Evolutionary conservation across 2,329 filamentous ascomycete species (phyloP).

Genomic region (Botrytis paeoniae): DNA sequence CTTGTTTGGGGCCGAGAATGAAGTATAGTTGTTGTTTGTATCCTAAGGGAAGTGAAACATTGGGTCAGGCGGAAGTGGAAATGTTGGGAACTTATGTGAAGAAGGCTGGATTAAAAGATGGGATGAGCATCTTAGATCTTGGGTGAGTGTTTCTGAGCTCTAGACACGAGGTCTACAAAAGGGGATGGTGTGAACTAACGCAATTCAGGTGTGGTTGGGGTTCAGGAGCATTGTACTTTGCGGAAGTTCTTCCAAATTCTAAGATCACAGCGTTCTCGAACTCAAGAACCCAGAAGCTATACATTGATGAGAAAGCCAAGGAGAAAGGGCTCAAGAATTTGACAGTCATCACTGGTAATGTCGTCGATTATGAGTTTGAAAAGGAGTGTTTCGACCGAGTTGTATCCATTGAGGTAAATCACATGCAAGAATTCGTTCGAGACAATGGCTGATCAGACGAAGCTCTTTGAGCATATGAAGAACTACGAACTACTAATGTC

Average conservation of each 20-base stretch:
- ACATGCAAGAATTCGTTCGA: constrained; percentile 8
- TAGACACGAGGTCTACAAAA: constrained; percentile 4
- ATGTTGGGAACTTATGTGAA: constrained; percentile 64
- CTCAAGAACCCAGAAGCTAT: constrained; percentile 63
- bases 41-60: constrained; percentile 57
- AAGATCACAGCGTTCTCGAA: constrained; percentile 67
- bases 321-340: constrained; percentile 58
- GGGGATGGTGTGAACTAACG: neutral
- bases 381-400: constrained; percentile 59
- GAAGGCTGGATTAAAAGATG: constrained; percentile 45
- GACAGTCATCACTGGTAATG: constrained; percentile 62
- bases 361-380: constrained; percentile 64
- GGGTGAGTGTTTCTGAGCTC: constrained; percentile 22
- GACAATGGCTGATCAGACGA: constrained; percentile 16
- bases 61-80: constrained; percentile 62
- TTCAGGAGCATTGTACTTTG: constrained; percentile 61
- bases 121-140: constrained; percentile 38
- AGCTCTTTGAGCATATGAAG: constrained; percentile 76
- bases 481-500: constrained; percentile 67
- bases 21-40: constrained; percentile 71
- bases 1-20: constrained; percentile 65
- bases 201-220: constrained; percentile 63
- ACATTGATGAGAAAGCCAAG: constrained; percentile 59
- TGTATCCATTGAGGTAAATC: constrained; percentile 56
- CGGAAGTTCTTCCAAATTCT: constrained; percentile 60